These are phyloP conservation scores for Blastobotrys arbuscula DNA, from an alignment of 1,139 yeast species.

Conservation along the genomic window DNA sequence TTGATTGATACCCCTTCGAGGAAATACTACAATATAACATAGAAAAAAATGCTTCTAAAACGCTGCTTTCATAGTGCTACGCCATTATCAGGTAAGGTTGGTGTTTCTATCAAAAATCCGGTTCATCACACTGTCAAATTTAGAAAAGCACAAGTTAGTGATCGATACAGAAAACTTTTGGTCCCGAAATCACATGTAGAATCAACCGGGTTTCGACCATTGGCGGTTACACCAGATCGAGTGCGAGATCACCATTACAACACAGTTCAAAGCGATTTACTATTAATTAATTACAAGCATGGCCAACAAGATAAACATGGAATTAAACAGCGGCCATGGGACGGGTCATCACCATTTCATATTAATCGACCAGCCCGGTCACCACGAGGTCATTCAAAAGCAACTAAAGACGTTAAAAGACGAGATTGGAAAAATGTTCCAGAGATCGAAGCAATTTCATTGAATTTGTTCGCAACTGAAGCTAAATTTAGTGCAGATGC, in stretches of 20 bases:
- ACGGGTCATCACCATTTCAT: conserved; percentile 83
- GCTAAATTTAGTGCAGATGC: conserved; percentile 70
- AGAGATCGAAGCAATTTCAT: conserved; percentile 52
- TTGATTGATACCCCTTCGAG: neutral
- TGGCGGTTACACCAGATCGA: conserved; percentile 69
- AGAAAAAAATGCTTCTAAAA: conserved; percentile 9
- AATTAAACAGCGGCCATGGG: conserved; percentile 77
- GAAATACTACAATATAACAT: neutral
- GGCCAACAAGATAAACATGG: conserved; percentile 51
- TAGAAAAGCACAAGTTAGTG: conserved; percentile 55
- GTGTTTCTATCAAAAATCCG: conserved; percentile 68
- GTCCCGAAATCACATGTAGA: conserved; percentile 46
- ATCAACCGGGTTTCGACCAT: conserved; percentile 70
- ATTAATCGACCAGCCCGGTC: conserved; percentile 56
- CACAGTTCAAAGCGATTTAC: conserved; percentile 67
- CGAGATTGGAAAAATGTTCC: conserved; percentile 68
- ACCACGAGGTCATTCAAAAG: conserved; percentile 41
- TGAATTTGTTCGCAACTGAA: conserved; percentile 73
- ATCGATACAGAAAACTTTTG: conserved; percentile 59
- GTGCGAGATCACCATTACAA: conserved; percentile 71
- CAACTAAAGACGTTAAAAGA: conserved; percentile 67
- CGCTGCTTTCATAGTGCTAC: conserved; percentile 29
- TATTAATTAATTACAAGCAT: conserved; percentile 73
- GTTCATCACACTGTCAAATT: conserved; percentile 84
- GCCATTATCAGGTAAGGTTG: conserved; percentile 45